Base-by-base conservation (phyloP, 2,329 filamentous ascomycete species). In the Graphilbum sp. region DNA sequence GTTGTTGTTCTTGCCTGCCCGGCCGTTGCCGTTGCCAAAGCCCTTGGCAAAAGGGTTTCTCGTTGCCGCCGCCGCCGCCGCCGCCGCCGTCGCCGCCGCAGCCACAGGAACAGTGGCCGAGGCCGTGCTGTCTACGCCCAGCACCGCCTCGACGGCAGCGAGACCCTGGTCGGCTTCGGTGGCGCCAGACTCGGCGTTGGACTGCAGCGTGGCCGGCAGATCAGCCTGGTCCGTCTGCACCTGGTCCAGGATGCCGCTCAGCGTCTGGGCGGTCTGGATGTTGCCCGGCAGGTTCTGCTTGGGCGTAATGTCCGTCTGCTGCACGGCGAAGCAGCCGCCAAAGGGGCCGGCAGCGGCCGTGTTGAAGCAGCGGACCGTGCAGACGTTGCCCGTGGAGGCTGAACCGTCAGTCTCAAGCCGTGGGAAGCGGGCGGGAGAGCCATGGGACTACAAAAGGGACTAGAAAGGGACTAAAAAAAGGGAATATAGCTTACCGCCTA, bases 351-450 rank as follows among this genome's bases (percentile, higher is more conserved):
- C 65, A 2, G 39, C 12, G n/a, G 35, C 39, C 8, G n/a, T 27
- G 56, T 75, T 75, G n/a, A 67, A 60, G 58, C 70, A 75, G 23
- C 70, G 63, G 17, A 75, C 59, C 1, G 69, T 73, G 58, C 68
- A 72, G 21, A 72, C 49, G 37, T 71, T 66, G 32, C 72, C 72
- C 2, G 69, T 70, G 0, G 70, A 70, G 5, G 56, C 63, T 64
- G n/a, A 8, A n/a, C 11, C 11, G 21, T 24, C 21, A 24, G 21
- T 24, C 21, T 6, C 21, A 24, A 24, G 21, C n/a, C n/a, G n/a
- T n/a, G n/a, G n/a, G n/a, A n/a, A n/a, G n/a, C n/a, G n/a, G n/a
- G n/a, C n/a, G n/a, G n/a, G n/a, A n/a, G n/a, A n/a, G n/a, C n/a
- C n/a, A 25, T 25, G 23, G 23, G 23, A 12, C 12, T 25, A 25